Conservation (phyloP, 768 basidiomycete species). For the Agrocybe pediades region DNA sequence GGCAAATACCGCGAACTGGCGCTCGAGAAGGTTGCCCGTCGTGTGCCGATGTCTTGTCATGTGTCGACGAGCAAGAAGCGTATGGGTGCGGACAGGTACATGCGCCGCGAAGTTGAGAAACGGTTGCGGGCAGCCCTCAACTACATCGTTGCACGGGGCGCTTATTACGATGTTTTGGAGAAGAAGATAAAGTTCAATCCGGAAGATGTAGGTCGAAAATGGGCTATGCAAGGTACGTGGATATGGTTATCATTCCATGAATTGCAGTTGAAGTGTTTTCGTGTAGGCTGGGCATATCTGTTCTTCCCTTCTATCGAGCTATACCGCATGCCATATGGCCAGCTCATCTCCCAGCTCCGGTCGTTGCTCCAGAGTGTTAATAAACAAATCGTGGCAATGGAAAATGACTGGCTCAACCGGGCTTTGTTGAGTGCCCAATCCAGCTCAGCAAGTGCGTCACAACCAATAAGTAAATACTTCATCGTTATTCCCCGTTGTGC, state of each 20-base stretch:
- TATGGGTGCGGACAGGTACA: constrained; percentile 29
- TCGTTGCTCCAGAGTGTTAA: constrained; percentile 19
- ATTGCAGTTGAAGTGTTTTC: background rate
- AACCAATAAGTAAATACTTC: background rate
- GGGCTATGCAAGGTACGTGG: constrained; percentile 36
- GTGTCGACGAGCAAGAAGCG: constrained; percentile 35
- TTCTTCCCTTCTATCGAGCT: constrained; percentile 38
- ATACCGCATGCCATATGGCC: constrained; percentile 45
- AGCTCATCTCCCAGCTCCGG: constrained; percentile 40
- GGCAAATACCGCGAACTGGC: constrained; percentile 6
- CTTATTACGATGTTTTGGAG: constrained; percentile 24
- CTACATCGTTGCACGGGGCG: constrained; percentile 43
- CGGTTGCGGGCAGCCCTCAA: constrained; percentile 41
- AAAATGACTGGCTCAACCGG: constrained; percentile 16
- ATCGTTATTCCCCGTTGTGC: too few relatives aligned
- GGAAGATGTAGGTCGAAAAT: constrained; percentile 24
- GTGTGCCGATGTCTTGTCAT: constrained; percentile 38
- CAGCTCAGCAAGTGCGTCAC: background rate
- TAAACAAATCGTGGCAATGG: constrained; percentile 7
- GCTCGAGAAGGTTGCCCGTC: constrained; percentile 19
- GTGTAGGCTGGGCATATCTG: constrained; percentile 54
- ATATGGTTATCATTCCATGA: background rate
- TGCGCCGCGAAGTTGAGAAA: constrained; percentile 30
- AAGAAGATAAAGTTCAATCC: constrained; percentile 17
- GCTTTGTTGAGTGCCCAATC: constrained; percentile 7